Evolutionary conservation across 2,329 filamentous ascomycete genomes (phyloP).

Genomic region (Juglanconis juglandina): DNA sequence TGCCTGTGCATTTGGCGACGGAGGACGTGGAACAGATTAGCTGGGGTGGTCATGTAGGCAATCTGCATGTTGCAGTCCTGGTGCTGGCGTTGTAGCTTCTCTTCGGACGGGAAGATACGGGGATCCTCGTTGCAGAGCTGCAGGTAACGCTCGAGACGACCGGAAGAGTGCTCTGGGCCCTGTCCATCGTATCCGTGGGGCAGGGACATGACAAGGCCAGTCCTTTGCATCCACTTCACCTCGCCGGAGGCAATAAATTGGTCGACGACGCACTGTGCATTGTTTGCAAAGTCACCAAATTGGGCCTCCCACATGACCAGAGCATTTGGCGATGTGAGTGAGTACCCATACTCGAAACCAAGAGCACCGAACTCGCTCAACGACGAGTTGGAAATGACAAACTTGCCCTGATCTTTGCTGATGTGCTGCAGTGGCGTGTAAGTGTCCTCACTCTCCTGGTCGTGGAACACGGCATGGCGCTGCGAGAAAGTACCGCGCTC

Average conservation of each 20-base stretch:
- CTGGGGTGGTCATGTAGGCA: slow-evolving; percentile 91
- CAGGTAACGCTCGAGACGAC: slow-evolving; percentile 93
- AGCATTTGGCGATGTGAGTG: slow-evolving; percentile 90
- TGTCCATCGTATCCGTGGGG: slow-evolving; percentile 98
- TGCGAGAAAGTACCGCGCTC: slow-evolving; percentile 99
- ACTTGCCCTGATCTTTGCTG: slow-evolving; percentile 87
- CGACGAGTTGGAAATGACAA: slow-evolving; percentile 96
- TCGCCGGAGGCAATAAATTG: slow-evolving; percentile 98
- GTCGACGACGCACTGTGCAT: slow-evolving; percentile 97
- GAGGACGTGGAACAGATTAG: slow-evolving; percentile 94
- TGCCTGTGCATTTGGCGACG: slow-evolving; percentile 98
- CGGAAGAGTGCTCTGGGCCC: slow-evolving; percentile 96
- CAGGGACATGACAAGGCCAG: slow-evolving; percentile 90
- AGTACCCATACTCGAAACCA: slow-evolving; percentile 98
- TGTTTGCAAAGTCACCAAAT: slow-evolving; percentile 99
- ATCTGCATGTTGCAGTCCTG: slow-evolving; percentile 99
- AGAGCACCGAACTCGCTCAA: slow-evolving; percentile 69
- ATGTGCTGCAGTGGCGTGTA: slow-evolving; percentile 91
- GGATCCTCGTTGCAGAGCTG: slow-evolving; percentile 98
- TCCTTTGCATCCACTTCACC: slow-evolving; percentile 98
- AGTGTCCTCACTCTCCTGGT: slow-evolving; percentile 89
- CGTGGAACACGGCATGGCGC: slow-evolving; percentile 93
- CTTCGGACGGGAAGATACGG: slow-evolving; percentile 79
- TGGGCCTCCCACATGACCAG: slow-evolving; percentile 99
- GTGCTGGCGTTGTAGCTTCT: slow-evolving; percentile 94